Evolutionary conservation across 2,329 filamentous ascomycete species (phyloP).

Genomic region (Diaporthe helianthi): DNA sequence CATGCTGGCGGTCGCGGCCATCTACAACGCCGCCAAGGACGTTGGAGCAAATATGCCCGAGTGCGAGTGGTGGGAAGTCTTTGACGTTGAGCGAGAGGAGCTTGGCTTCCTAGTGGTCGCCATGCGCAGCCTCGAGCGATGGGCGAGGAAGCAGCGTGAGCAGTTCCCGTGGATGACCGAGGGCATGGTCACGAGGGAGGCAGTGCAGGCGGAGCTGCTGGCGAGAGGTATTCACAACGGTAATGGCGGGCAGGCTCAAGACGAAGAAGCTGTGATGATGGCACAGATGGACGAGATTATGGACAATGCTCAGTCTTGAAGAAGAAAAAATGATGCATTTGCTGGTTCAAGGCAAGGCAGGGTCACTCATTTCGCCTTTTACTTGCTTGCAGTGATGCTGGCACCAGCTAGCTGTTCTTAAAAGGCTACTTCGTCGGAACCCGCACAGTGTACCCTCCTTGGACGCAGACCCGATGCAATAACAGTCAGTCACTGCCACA

Average conservation of each 20-base stretch:
- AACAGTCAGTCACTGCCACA: background rate
- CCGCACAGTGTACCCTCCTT: too few species aligned
- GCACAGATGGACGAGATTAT: conserved; percentile 47
- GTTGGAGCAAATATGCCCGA: conserved; percentile 79
- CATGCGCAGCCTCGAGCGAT: conserved; percentile 79
- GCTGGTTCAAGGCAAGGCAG: too few species aligned
- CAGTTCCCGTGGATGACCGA: conserved; percentile 56
- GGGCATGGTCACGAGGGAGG: conserved; percentile 64
- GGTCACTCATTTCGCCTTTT: background rate
- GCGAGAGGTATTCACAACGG: conserved; percentile 52
- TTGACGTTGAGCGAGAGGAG: conserved; percentile 94
- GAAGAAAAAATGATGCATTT: background rate
- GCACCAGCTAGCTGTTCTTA: background rate
- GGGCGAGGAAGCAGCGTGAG: conserved; percentile 65
- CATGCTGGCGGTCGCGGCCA: conserved; percentile 82
- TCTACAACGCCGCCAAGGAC: conserved; percentile 88
- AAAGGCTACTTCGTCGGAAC: background rate
- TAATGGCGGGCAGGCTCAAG: conserved; percentile 39
- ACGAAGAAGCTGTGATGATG: conserved; percentile 46
- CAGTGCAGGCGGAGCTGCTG: conserved; percentile 66
- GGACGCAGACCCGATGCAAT: background rate
- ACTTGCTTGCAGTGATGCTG: background rate
- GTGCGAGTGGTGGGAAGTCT: conserved; percentile 96
- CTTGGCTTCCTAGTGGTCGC: conserved; percentile 90
- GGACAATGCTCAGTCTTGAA: conserved; percentile 36